Evolutionary conservation across 1,139 yeast species (phyloP).

Genomic region (Sugiyamaella japonica): DNA sequence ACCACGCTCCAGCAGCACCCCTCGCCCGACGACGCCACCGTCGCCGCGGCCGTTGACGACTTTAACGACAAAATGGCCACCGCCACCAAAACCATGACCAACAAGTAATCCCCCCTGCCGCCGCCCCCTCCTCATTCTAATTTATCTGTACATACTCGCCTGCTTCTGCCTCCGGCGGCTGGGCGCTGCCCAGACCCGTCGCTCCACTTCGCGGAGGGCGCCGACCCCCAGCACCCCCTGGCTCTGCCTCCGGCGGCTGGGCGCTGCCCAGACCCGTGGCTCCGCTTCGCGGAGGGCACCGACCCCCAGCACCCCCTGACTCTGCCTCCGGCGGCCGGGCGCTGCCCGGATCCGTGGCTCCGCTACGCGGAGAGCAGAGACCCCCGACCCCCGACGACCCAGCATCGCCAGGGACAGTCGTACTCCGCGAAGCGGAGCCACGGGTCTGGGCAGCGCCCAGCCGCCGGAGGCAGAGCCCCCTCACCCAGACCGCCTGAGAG

Average conservation of each 20-base stretch:
- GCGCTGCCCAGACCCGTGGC: not conserved
- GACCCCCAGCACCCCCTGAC: not conserved
- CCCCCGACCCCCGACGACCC: not conserved
- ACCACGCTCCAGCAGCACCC: conserved; percentile 4
- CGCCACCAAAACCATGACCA: conserved; percentile 9
- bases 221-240: too few relatives aligned
- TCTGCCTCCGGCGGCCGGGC: too few relatives aligned
- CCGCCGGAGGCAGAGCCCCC: too few relatives aligned
- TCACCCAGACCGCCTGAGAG: not conserved
- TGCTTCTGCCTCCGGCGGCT: not conserved
- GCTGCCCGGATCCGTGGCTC: not conserved
- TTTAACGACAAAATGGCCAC: conserved; percentile 23
- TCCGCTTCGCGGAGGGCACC: not conserved
- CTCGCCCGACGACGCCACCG: conserved; percentile 3
- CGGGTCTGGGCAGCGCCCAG: not conserved
- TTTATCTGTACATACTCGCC: not conserved
- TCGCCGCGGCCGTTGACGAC: conserved; percentile 17
- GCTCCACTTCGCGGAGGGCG: not conserved
- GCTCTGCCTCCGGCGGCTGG: too few relatives aligned
- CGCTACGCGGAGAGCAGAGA: not conserved
- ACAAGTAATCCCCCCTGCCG: not conserved
- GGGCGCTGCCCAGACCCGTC: not conserved
- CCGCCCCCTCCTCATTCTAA: too few relatives aligned
- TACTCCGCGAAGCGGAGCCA: too few relatives aligned
- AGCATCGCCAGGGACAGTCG: too few relatives aligned